A percentile compares a stretch with the other conserved stretches of the same genome.
Conservation (phyloP, 106 monocot genomes). For the Apostasia shenzhenica region DNA sequence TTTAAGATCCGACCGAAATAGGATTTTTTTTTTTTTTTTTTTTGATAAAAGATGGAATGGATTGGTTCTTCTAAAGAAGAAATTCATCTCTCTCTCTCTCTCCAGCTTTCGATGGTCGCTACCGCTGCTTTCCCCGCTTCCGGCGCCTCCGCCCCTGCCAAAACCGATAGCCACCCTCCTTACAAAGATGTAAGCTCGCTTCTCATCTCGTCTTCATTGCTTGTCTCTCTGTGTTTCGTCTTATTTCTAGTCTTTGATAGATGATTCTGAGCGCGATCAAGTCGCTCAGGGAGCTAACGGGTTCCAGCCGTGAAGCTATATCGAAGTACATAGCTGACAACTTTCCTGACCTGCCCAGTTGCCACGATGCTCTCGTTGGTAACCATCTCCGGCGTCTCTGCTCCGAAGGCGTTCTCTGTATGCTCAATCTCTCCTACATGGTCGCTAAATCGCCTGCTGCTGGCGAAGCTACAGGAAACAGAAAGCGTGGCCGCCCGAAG, state of each 20-base stretch:
- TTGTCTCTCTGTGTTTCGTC: background rate
- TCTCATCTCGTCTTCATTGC: background rate
- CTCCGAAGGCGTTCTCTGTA: constrained; percentile 3
- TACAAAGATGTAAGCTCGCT: constrained; percentile 21
- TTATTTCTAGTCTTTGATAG: background rate
- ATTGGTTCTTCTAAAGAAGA: no score
- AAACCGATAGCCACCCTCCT: constrained; percentile 11
- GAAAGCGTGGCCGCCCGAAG: constrained; percentile 10
- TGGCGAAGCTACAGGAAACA: background rate
- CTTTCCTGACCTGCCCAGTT: constrained; percentile 5
- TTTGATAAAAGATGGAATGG: no score
- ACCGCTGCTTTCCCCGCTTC: constrained; percentile 4
- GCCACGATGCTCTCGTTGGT: constrained; percentile 12
- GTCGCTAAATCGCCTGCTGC: background rate
- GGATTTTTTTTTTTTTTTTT: no score
- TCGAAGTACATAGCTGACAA: constrained; percentile 12
- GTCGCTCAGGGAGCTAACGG: constrained; percentile 11
- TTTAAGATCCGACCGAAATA: no score
- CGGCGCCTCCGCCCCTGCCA: constrained; percentile 2
- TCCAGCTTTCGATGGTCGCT: constrained; percentile 2
- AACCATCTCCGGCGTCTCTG: constrained; percentile 16
- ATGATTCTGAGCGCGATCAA: constrained; percentile 18
- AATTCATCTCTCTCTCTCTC: background rate
- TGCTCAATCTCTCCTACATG: constrained; percentile 18
- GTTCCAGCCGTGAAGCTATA: constrained; percentile 18